phyloP scores from a whole-genome alignment of 192 early-diverging fungal species.

The Dimargaris cristalligena region DNA sequence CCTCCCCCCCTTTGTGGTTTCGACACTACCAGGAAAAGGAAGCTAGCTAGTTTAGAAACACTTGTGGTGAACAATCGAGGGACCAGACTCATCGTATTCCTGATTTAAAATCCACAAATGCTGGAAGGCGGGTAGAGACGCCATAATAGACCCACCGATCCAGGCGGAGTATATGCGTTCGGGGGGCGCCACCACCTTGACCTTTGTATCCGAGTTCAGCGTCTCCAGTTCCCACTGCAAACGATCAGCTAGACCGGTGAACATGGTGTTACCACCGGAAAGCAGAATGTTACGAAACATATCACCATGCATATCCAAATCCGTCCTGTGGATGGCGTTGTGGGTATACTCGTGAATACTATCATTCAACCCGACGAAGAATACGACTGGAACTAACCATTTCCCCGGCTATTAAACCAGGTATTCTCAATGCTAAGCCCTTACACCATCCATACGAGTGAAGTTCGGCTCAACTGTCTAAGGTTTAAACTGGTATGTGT shows the following conservation, averaged over 20 bases:
- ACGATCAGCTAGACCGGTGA: slow-evolving; percentile 90
- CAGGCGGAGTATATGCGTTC: slow-evolving; percentile 99
- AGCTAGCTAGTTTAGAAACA: slow-evolving; percentile 53
- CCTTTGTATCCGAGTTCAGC: slow-evolving; percentile 86
- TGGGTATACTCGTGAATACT: slow-evolving; percentile 96
- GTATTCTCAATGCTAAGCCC: too few relatives aligned
- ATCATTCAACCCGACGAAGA: too few relatives aligned
- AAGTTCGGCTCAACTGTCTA: too few relatives aligned
- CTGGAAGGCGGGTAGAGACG: slow-evolving; percentile 96
- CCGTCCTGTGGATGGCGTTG: slow-evolving; percentile 95
- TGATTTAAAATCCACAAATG: slow-evolving; percentile 98
- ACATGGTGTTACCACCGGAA: slow-evolving; percentile 96
- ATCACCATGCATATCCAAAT: slow-evolving; percentile 90
- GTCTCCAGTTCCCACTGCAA: slow-evolving; percentile 97
- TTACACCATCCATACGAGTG: too few relatives aligned
- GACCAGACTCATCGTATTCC: slow-evolving; percentile 97
- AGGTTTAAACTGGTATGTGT: too few relatives aligned
- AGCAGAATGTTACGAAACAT: slow-evolving; percentile 94
- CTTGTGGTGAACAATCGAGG: slow-evolving; percentile 96
- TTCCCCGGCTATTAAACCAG: too few relatives aligned
- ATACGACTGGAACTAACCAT: too few relatives aligned
- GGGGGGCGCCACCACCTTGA: slow-evolving; percentile 96
- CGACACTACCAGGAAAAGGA: slow-evolving; percentile 11
- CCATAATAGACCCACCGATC: slow-evolving; percentile 96
- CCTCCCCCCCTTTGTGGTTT: not conserved